Conservation (phyloP, 2,329 filamentous ascomycete species). For the Fusarium compactum region DNA sequence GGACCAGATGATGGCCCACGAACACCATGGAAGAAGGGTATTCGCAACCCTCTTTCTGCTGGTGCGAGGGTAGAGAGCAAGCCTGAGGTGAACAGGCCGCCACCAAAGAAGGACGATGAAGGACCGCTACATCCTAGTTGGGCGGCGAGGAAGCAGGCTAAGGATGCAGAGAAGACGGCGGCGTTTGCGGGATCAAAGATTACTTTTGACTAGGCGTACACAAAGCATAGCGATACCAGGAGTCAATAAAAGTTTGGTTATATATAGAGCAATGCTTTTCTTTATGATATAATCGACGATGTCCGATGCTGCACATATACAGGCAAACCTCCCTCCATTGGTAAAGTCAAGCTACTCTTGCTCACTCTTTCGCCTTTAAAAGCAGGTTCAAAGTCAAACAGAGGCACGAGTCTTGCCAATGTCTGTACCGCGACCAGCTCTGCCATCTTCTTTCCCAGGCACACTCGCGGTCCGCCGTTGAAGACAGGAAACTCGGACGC, state of each 20-base stretch:
- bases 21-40: conserved; percentile 67
- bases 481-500: conserved; percentile 73
- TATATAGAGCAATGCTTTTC: background rate
- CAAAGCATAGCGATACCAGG: conserved; percentile 37
- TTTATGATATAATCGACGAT: background rate
- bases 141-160: conserved; percentile 72
- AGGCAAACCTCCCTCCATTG: conserved; percentile 72
- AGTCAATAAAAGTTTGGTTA: conserved; percentile 34
- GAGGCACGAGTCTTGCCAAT: conserved; percentile 61
- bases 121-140: conserved; percentile 73
- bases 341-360: conserved; percentile 71
- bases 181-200: conserved; percentile 70
- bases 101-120: conserved; percentile 60
- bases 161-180: conserved; percentile 65
- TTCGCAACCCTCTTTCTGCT: conserved; percentile 53
- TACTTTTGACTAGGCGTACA: conserved; percentile 62
- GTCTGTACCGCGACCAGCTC: conserved; percentile 69
- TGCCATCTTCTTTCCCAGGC: conserved; percentile 74
- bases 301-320: conserved; percentile 36
- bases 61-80: conserved; percentile 2
- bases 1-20: conserved; percentile 54
- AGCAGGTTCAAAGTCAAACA: conserved; percentile 64
- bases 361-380: conserved; percentile 64
- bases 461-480: conserved; percentile 71
- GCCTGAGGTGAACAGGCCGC: conserved; percentile 32